Percentiles rank a stretch among this genome's conserved stretches.
phyloP scores from a whole-genome alignment of 164 flowering plant genomes.

The Aristolochia fimbriata region DNA sequence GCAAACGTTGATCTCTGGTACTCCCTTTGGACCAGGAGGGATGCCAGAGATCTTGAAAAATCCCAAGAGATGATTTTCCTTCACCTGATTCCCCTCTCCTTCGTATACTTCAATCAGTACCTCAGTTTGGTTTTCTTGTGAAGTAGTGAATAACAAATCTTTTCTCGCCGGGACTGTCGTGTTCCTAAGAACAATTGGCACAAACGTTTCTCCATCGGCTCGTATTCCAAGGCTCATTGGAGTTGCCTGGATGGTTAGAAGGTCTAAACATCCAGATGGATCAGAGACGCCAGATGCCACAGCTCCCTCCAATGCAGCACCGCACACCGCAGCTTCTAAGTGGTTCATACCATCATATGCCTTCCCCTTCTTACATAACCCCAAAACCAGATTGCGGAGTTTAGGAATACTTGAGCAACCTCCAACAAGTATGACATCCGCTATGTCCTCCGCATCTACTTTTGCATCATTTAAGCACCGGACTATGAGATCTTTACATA shows the following conservation, averaged over 20 bases:
- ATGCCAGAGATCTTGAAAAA: conserved; percentile 71
- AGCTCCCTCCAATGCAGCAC: conserved; percentile 93
- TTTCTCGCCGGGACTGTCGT: conserved; percentile 65
- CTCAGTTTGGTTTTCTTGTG: conserved; percentile 66
- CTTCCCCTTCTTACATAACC: conserved; percentile 33
- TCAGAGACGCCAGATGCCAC: conserved; percentile 78
- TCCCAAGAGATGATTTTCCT: conserved; percentile 67
- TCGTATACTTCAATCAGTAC: conserved; percentile 69
- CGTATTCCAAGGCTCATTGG: conserved; percentile 63
- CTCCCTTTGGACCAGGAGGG: conserved; percentile 70
- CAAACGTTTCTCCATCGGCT: conserved; percentile 46
- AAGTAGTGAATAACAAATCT: conserved; percentile 66
- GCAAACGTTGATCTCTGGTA: conserved; percentile 68
- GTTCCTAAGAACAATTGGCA: conserved; percentile 56
- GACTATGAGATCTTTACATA: conserved; percentile 43
- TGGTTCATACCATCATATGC: conserved; percentile 52
- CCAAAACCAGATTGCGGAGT: conserved; percentile 36
- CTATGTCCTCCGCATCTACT: conserved; percentile 39
- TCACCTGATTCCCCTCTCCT: conserved; percentile 53
- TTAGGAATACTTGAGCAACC: conserved; percentile 85
- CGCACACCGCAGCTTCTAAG: conserved; percentile 75
- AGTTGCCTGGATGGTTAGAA: conserved; percentile 74
- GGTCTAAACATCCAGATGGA: conserved; percentile 67
- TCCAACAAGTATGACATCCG: conserved; percentile 79
- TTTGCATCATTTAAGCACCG: conserved; percentile 70